Percentiles rank a stretch among this genome's conserved stretches.
Evolutionary conservation across 2,329 filamentous ascomycete genomes (phyloP).

Genomic region (Nemania bipapillata): DNA sequence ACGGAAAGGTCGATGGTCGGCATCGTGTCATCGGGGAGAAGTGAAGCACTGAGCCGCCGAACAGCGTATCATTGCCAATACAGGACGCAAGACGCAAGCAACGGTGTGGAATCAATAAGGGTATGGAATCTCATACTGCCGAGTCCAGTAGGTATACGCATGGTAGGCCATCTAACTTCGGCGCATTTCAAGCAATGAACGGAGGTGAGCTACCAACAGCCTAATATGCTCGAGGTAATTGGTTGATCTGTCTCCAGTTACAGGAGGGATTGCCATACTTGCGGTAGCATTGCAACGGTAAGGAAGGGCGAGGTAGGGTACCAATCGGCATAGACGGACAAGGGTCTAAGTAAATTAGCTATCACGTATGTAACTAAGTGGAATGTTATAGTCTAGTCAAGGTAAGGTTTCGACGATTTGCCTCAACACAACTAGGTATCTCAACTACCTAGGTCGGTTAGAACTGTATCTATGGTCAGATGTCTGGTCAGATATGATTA

Average conservation of each 20-base stretch:
- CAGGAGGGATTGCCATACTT: not conserved
- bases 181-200: not conserved
- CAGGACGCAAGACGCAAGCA: not conserved
- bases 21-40: conserved; percentile 6
- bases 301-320: too few species aligned
- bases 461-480: not conserved
- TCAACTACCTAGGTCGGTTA: not conserved
- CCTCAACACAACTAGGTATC: too few species aligned
- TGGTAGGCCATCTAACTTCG: not conserved
- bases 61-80: conserved; percentile 16
- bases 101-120: not conserved
- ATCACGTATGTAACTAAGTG: conserved; percentile 3
- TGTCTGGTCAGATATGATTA: not conserved
- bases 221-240: conserved; percentile 20
- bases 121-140: conserved; percentile 1
- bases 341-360: not conserved
- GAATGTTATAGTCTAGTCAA: too few species aligned
- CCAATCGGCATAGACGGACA: not conserved
- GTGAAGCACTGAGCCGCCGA: conserved; percentile 6
- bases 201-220: not conserved
- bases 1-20: not conserved
- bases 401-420: not conserved
- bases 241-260: conserved; percentile 1
- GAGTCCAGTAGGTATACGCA: not conserved
- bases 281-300: not conserved